Conservation (phyloP, 805 yeast species). For the Monosporozyma aerobia region DNA sequence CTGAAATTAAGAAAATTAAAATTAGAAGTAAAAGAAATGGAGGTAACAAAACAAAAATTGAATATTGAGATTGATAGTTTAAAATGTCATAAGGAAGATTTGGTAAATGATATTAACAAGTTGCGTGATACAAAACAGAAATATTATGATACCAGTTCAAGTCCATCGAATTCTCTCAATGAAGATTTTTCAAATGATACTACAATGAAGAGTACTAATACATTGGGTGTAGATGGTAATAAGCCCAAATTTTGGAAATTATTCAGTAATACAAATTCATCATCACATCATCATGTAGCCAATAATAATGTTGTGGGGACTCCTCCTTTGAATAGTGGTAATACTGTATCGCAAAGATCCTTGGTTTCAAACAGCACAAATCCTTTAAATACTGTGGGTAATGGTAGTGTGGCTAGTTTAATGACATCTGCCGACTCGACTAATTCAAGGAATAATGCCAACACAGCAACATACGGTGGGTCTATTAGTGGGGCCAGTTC, state of each 20-base stretch:
- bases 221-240: conserved; percentile 4
- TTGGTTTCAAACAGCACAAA: not conserved
- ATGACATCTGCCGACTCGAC: not conserved
- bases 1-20: conserved; percentile 35
- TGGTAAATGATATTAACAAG: conserved; percentile 38
- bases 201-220: not conserved
- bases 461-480: not conserved
- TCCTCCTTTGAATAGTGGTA: conserved; percentile 1
- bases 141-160: not conserved
- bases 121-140: conserved; percentile 14
- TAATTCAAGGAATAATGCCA: not conserved
- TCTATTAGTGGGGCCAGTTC: not conserved
- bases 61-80: conserved; percentile 45
- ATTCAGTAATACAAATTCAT: conserved; percentile 11
- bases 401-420: not conserved
- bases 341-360: not conserved
- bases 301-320: not conserved
- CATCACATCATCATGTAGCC: not conserved
- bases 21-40: conserved; percentile 34
- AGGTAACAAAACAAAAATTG: conserved; percentile 36
- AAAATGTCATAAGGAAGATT: conserved; percentile 35
- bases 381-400: not conserved
- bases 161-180: conserved; percentile 1
- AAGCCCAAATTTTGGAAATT: conserved; percentile 29
- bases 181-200: conserved; percentile 1